Base-by-base conservation (phyloP, 2,329 filamentous ascomycete genomes). In the Claviceps digitariae region DNA sequence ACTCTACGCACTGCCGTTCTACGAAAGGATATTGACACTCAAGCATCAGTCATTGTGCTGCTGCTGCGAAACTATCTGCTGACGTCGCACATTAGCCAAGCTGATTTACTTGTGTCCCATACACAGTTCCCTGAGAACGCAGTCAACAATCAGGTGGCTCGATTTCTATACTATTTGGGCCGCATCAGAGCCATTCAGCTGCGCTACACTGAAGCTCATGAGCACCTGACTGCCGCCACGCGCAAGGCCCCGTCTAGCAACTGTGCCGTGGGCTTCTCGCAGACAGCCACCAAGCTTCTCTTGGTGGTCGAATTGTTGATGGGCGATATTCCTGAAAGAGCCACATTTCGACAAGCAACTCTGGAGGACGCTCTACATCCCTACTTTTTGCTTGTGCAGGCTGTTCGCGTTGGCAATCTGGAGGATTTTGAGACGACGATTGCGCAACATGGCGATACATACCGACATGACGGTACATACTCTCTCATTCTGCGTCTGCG, bases 271-370 rank as follows among this genome's bases (percentile, higher is more conserved):
- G 91, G 93, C 47, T 98, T 98, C 70, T 90, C 94, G 60, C 93
- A 96, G 70, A 90, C 90, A 41, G 91, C 93, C 0, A 95, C 88
- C 59, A 98, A 98, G 77, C 79, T 97, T n/a, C 75, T 97, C 58
- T 82, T 97, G 45, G 90, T 98, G 21, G 93, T 98, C 13, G 91
- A 98, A 74, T 76, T 98, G 56, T 74, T 98, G 58, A 98, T 98
- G 93, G 93, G 93, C 58, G 93, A 98, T 65, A 98, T 98, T 60
- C 93, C 93, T 31, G 91, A 97, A 64, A 87, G 93, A 55, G 86
- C 90, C 17, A 86, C 91, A 53, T 98, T 98, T 82, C 87, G 93
- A 55, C 87, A 93, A 65, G 82, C 90, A 2, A 83, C 82, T 54
- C 82, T 97, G 63, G 93, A 97, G 73, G 81, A 84, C 60, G 83